A percentile compares a stretch with the other conserved stretches of the same genome.
Evolutionary conservation across 2,329 filamentous ascomycete species (phyloP).

Genomic region (Phoma sp.): DNA sequence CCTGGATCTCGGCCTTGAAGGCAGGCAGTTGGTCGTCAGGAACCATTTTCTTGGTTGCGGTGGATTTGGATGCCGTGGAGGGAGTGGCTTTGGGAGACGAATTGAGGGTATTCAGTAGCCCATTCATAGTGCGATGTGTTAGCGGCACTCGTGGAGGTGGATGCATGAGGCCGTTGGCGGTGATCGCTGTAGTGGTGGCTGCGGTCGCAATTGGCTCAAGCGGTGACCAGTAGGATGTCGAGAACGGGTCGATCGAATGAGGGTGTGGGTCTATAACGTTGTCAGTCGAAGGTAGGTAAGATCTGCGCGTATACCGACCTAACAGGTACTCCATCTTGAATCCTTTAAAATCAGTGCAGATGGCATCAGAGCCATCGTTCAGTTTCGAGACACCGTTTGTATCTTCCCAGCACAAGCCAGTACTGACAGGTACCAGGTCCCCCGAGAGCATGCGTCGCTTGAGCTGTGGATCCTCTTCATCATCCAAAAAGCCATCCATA

Average conservation of each 20-base stretch:
- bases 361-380: slow-evolving; percentile 54
- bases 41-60: slow-evolving; percentile 57
- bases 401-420: slow-evolving; percentile 85
- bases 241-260: slow-evolving; percentile 83
- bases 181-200: slow-evolving; percentile 17
- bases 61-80: slow-evolving; percentile 36
- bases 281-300: slow-evolving; percentile 17
- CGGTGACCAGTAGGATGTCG: slow-evolving; percentile 75
- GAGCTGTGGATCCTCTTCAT: slow-evolving; percentile 69
- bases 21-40: slow-evolving; percentile 66
- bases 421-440: slow-evolving; percentile 76
- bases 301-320: slow-evolving; percentile 56
- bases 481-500: slow-evolving; percentile 88
- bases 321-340: slow-evolving; percentile 79
- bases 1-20: slow-evolving; percentile 74
- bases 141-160: slow-evolving; percentile 53
- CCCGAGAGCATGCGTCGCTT: slow-evolving; percentile 66
- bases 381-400: slow-evolving; percentile 48
- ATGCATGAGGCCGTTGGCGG: slow-evolving; percentile 42
- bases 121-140: slow-evolving; percentile 46
- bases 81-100: slow-evolving; percentile 21
- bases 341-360: slow-evolving; percentile 59
- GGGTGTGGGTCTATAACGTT: slow-evolving; percentile 48
- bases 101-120: slow-evolving; percentile 42
- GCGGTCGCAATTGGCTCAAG: slow-evolving; percentile 28